Base-by-base conservation (phyloP, 352 stramenopile genomes). In the Phytopythium boreale region DNA sequence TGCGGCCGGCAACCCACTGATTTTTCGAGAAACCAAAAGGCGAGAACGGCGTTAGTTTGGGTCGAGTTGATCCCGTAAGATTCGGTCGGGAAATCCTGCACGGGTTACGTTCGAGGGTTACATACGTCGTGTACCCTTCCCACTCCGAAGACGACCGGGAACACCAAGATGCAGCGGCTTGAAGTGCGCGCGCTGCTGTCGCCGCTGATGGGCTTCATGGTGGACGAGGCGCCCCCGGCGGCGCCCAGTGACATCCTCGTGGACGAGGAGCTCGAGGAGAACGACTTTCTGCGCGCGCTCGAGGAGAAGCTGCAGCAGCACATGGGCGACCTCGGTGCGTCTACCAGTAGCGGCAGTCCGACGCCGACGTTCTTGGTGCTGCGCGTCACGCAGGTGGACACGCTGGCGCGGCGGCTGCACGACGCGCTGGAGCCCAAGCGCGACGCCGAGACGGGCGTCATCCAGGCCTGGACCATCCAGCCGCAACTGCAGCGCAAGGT, bases 401-500 rank as follows among this genome's bases (percentile, higher is more conserved):
- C 82, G 44, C 57, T 92, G 29, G 84, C 82, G 24, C 74, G 79
- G 26, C 82, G 87, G 20, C 71, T 96, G 15, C 82, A 90, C 44
- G 80, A 92, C 53, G 80, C 81, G 15, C 71, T 96, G 1, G 82
- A 89, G 50, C 85, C 87, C 1, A 90, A 88, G 61, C 78, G 77
- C 5, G 86, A 92, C 52, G 61, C 60, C 11, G 79, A 92, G 46
- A 93, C 83, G 31, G 60, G 67, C 19, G 53, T 92, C 11, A 73
- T 93, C 17, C 75, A 93, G 64, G 80, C 82, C 1, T 92, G 82
- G 82, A 92, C 82, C 7, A 91, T 94, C 62, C 83, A 92, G 66
- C 81, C 80, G 29, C 82, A 89, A 63, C 61, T 66, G 17, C 68
- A 75, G 46, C 64, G 79, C 27, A 86, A 84, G 59, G 72, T 86